Evolutionary conservation across 2,329 filamentous ascomycete species (phyloP).

Genomic region (Colletotrichum orbiculare): DNA sequence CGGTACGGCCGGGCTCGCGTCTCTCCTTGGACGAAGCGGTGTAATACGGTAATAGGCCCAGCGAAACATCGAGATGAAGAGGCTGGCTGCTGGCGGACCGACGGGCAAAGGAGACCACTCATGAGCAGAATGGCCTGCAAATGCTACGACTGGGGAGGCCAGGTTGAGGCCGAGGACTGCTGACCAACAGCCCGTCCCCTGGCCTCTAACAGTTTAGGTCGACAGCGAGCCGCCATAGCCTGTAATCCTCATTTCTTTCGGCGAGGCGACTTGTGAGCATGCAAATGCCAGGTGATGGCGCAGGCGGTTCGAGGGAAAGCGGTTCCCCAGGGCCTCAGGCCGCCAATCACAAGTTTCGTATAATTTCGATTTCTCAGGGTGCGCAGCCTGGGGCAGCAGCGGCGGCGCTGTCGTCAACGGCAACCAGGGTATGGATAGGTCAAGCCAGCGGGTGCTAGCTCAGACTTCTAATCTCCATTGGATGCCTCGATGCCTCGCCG

Average conservation of each 20-base stretch:
- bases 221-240: too few species aligned
- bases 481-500: conserved; percentile 30
- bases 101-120: too few species aligned
- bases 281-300: not conserved
- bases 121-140: too few species aligned
- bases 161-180: too few species aligned
- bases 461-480: conserved; percentile 22
- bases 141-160: too few species aligned
- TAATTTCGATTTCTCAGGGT: conserved; percentile 9
- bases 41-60: conserved; percentile 3
- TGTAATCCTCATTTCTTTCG: too few species aligned
- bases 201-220: too few species aligned
- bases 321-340: not conserved
- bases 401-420: conserved; percentile 19
- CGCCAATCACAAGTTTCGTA: conserved; percentile 18
- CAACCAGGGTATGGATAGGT: conserved; percentile 13
- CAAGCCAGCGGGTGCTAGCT: not conserved
- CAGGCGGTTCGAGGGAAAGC: not conserved
- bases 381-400: conserved; percentile 13
- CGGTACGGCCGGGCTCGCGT: conserved; percentile 17
- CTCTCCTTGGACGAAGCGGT: conserved; percentile 5
- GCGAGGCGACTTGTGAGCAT: too few species aligned
- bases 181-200: too few species aligned
- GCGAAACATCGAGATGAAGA: too few species aligned
- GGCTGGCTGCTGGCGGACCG: too few species aligned